Conservation (phyloP, 2,329 filamentous ascomycete genomes). For the Pseudogymnoascus sp. region DNA sequence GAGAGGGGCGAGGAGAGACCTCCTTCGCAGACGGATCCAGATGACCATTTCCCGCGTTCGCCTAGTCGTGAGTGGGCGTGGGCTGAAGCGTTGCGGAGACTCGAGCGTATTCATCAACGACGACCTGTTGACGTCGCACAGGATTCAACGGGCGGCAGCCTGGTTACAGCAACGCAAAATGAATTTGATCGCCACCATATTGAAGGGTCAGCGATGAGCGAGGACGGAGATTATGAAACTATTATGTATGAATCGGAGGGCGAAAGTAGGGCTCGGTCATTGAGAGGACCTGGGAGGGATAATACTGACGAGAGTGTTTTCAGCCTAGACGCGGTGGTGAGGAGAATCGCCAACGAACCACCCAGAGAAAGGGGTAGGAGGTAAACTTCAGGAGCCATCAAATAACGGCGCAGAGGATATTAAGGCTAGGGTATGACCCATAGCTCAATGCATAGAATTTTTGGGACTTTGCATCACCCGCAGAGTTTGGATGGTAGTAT, state of each 20-base stretch:
- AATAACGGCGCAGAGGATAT: background rate
- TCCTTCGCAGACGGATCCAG: background rate
- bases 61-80: slow-evolving; percentile 1
- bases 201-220: background rate
- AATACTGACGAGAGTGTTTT: background rate
- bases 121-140: background rate
- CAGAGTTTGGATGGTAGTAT: background rate
- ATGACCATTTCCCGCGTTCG: background rate
- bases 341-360: slow-evolving; percentile 3
- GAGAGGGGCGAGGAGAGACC: background rate
- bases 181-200: background rate
- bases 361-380: background rate
- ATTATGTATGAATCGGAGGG: background rate
- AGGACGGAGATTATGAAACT: background rate
- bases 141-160: background rate
- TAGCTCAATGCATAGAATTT: background rate
- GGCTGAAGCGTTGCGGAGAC: background rate
- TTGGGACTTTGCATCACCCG: background rate
- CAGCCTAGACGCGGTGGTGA: background rate
- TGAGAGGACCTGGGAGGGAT: background rate
- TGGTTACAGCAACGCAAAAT: background rate
- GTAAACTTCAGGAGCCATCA: background rate
- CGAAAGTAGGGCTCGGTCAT: background rate
- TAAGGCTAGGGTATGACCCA: background rate
- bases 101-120: background rate